A percentile compares a stretch with the other conserved stretches of the same genome.
phyloP scores from a whole-genome alignment of 2,329 filamentous ascomycete genomes.

The Parafenestella ontariensis region DNA sequence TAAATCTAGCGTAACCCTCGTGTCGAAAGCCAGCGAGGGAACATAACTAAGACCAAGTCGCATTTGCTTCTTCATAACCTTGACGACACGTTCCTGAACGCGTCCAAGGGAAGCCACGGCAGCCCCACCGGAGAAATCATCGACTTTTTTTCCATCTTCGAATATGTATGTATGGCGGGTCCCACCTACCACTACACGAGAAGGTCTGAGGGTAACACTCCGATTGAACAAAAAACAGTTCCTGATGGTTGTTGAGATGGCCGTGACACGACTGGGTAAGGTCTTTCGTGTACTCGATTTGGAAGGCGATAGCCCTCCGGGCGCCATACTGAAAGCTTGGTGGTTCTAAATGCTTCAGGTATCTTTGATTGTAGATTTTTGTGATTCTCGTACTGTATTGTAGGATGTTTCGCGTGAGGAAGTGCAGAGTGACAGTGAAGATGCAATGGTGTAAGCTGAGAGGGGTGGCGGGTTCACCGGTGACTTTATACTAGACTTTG shows the following conservation, averaged over 20 bases:
- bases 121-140: constrained; percentile 77
- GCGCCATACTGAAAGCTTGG: constrained; percentile 2
- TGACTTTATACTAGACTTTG: constrained; percentile 16
- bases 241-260: neutral
- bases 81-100: constrained; percentile 65
- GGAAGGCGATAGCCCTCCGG: neutral
- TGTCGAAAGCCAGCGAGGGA: constrained; percentile 64
- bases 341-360: neutral
- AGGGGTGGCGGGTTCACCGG: neutral
- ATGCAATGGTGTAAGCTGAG: neutral
- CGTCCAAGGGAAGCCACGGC: constrained; percentile 77
- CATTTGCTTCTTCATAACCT: constrained; percentile 68
- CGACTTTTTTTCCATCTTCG: constrained; percentile 55
- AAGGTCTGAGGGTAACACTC: neutral
- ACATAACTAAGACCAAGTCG: constrained; percentile 60
- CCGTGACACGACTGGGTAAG: neutral
- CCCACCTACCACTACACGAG: neutral
- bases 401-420: neutral
- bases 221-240: constrained; percentile 2
- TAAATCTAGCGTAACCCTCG: constrained; percentile 60
- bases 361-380: neutral
- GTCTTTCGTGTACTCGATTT: neutral
- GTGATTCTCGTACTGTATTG: neutral
- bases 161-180: constrained; percentile 17
- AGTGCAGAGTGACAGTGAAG: neutral